These are phyloP conservation scores for Paecilomyces dactylethromorphus DNA, from an alignment of 2,329 filamentous ascomycete genomes.

Conservation along the genomic window DNA sequence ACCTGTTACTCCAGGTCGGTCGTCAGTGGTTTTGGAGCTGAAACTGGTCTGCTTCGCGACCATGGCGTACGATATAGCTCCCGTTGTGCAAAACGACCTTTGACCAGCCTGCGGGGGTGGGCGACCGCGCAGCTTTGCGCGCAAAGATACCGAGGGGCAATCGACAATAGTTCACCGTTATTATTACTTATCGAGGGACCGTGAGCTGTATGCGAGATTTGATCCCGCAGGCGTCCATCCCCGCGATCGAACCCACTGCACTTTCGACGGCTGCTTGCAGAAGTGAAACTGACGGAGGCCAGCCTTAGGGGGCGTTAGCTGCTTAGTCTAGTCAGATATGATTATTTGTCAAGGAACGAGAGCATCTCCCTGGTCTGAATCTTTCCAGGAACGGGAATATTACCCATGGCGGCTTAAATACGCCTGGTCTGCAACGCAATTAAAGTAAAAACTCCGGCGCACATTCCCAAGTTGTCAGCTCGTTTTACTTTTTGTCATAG, in stretches of 20 bases:
- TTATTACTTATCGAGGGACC: not conserved
- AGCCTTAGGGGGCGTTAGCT: not conserved
- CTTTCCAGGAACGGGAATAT: not conserved
- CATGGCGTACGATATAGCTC: not conserved
- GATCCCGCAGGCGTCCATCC: not conserved
- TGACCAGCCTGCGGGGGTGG: not conserved
- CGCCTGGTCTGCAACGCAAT: not conserved
- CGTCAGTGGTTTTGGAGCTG: not conserved
- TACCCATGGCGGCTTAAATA: not conserved
- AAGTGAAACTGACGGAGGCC: not conserved
- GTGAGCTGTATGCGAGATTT: not conserved
- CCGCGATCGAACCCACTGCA: not conserved
- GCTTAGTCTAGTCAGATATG: not conserved
- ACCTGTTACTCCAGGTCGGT: not conserved
- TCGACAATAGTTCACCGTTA: not conserved
- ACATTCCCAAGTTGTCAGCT: not conserved
- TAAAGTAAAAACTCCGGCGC: not conserved
- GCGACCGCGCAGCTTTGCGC: not conserved
- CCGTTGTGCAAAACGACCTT: not conserved
- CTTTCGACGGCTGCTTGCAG: not conserved
- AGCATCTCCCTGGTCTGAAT: not conserved
- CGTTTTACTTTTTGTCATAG: not conserved
- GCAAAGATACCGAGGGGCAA: not conserved
- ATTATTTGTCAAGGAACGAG: not conserved
- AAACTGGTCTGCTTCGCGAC: not conserved